phyloP scores from a whole-genome alignment of 306 rosid genomes.

The Senna siamea region DNA sequence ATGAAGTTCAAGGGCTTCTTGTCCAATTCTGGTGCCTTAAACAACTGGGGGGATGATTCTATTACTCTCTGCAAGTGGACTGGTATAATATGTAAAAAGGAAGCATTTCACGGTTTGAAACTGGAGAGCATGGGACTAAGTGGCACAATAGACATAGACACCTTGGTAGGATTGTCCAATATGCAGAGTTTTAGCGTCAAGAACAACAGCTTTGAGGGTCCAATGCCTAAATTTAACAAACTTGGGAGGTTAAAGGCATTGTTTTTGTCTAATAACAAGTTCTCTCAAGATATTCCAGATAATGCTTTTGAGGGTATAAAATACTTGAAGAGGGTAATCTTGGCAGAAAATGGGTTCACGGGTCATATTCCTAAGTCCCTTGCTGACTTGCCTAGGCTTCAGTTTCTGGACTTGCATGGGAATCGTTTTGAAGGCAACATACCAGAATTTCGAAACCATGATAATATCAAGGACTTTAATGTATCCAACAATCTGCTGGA shows the following conservation, averaged over 20 bases:
- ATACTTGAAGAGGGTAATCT: slow-evolving; percentile 50
- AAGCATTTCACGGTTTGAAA: slow-evolving; percentile 37
- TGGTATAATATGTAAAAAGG: slow-evolving; percentile 57
- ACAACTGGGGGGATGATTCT: slow-evolving; percentile 54
- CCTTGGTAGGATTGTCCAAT: slow-evolving; percentile 43
- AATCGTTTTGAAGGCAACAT: slow-evolving; percentile 66
- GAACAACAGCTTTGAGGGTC: slow-evolving; percentile 61
- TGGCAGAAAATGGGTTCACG: slow-evolving; percentile 57
- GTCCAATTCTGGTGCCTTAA: slow-evolving; percentile 46
- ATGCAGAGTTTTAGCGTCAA: slow-evolving; percentile 61
- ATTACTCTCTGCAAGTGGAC: slow-evolving; percentile 55
- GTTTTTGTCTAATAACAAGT: slow-evolving; percentile 58
- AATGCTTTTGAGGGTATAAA: slow-evolving; percentile 65
- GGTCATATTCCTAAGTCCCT: slow-evolving; percentile 72
- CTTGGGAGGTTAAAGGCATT: slow-evolving; percentile 46
- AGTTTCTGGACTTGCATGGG: slow-evolving; percentile 61
- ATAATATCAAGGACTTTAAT: slow-evolving; percentile 46
- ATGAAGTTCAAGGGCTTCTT: slow-evolving; percentile 55
- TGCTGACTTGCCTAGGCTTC: slow-evolving; percentile 53
- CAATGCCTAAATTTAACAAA: slow-evolving; percentile 60
- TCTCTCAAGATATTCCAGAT: slow-evolving; percentile 58
- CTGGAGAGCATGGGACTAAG: slow-evolving; percentile 65
- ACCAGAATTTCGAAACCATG: slow-evolving; percentile 52
- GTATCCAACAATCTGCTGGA: slow-evolving; percentile 58
- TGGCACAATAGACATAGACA: slow-evolving; percentile 56